Percentiles rank a stretch among this genome's conserved stretches.
These are phyloP conservation scores for Massariosphaeria phaeospora DNA, from an alignment of 495 filamentous ascomycete species.

Conservation along the genomic window DNA sequence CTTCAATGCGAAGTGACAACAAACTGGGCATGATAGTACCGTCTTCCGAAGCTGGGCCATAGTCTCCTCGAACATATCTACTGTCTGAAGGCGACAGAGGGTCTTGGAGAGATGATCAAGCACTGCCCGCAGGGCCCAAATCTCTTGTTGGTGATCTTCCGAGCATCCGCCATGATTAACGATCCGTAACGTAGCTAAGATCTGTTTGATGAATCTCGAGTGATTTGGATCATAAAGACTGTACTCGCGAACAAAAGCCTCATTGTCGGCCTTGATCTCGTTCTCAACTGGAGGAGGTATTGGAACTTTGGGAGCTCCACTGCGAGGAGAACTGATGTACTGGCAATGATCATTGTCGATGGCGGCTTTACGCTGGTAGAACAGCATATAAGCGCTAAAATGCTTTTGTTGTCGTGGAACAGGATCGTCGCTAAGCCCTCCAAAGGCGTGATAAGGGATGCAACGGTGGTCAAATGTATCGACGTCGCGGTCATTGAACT, in stretches of 20 bases:
- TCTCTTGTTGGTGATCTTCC: conserved; percentile 52
- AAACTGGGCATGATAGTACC: conserved; percentile 52
- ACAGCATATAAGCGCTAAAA: conserved; percentile 85
- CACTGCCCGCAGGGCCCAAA: conserved; percentile 57
- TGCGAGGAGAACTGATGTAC: conserved; percentile 29
- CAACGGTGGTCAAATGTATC: conserved; percentile 64
- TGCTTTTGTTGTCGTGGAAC: conserved; percentile 40
- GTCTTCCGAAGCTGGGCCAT: conserved; percentile 50
- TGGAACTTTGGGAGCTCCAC: conserved; percentile 52
- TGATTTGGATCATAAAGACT: conserved; percentile 76
- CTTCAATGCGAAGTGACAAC: conserved; percentile 55
- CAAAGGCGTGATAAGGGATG: conserved; percentile 75
- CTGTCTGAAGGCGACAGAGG: conserved; percentile 67
- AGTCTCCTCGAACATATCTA: conserved; percentile 56
- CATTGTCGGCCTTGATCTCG: conserved; percentile 67
- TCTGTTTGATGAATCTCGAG: conserved; percentile 56
- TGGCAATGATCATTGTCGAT: conserved; percentile 46
- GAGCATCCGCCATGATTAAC: conserved; percentile 46
- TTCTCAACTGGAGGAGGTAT: conserved; percentile 54
- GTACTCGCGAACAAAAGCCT: conserved; percentile 65
- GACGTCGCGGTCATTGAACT: conserved; percentile 89
- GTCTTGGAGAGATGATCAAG: conserved; percentile 75
- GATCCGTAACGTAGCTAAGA: conserved; percentile 50
- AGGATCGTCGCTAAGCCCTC: conserved; percentile 56
- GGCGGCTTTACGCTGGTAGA: conserved; percentile 79